phyloP scores from a whole-genome alignment of 257 asterid species.

The Penstemon barbatus region DNA sequence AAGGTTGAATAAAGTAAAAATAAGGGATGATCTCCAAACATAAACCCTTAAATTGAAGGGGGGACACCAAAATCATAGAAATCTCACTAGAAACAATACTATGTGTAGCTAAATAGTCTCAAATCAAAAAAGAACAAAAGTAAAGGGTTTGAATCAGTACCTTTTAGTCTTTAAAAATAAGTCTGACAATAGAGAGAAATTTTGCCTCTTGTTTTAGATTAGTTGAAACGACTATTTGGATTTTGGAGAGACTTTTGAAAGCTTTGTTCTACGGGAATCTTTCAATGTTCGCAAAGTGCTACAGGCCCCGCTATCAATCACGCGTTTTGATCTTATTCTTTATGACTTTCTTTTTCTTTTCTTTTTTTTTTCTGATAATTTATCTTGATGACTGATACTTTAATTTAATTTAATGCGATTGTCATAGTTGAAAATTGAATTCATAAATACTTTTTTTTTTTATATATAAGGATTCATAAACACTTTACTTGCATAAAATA shows the following conservation, averaged over 20 bases:
- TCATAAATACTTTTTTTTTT: no score
- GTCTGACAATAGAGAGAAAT: conserved; percentile 9
- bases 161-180: conserved; percentile 37
- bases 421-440: no score
- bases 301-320: neutral
- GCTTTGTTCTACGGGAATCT: conserved; percentile 25
- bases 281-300: conserved; percentile 14
- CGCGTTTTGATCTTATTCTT: no score
- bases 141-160: conserved; percentile 8
- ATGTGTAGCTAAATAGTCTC: neutral
- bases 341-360: no score
- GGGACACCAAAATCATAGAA: neutral
- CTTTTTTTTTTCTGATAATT: no score
- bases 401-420: no score
- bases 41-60: neutral
- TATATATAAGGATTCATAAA: no score
- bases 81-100: neutral
- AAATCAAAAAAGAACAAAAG: neutral
- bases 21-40: neutral
- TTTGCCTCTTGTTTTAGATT: conserved; percentile 14
- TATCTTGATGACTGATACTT: no score
- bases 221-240: neutral
- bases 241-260: neutral
- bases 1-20: no score
- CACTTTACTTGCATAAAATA: no score